These are phyloP conservation scores for Heliosperma pusillum DNA, from an alignment of 148 eudicot genomes.

Conservation along the genomic window DNA sequence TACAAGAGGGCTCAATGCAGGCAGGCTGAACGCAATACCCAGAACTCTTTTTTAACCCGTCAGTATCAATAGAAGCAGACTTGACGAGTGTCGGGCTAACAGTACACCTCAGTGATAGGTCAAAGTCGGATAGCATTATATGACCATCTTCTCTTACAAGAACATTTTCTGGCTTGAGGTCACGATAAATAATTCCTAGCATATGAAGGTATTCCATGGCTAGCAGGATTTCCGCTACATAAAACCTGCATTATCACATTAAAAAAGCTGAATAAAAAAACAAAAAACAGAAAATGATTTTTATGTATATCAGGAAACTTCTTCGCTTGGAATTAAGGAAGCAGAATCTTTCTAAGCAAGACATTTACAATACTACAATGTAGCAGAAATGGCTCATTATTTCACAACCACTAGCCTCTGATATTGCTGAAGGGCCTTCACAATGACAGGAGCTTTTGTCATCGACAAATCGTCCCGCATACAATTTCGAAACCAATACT, in stretches of 20 bases:
- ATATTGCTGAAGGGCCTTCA: too few relatives aligned
- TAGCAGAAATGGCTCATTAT: too few relatives aligned
- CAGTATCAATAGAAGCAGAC: slow-evolving; percentile 44
- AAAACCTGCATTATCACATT: slow-evolving; percentile 53
- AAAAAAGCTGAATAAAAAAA: not conserved
- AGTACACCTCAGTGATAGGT: slow-evolving; percentile 84
- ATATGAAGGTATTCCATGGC: slow-evolving; percentile 96
- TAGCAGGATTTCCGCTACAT: slow-evolving; percentile 86
- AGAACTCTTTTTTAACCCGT: slow-evolving; percentile 42
- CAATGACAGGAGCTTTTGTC: too few relatives aligned
- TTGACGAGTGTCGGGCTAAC: slow-evolving; percentile 83
- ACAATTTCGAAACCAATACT: too few relatives aligned
- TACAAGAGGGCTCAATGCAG: slow-evolving; percentile 85
- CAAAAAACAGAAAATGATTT: too few relatives aligned
- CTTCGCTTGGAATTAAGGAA: too few relatives aligned
- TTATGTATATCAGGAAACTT: too few relatives aligned
- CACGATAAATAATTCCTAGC: slow-evolving; percentile 95
- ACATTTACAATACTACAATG: too few relatives aligned
- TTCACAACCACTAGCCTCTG: too few relatives aligned
- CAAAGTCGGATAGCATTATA: slow-evolving; percentile 93
- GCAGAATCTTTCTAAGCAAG: too few relatives aligned
- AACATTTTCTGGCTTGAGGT: slow-evolving; percentile 91
- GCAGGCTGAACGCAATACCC: slow-evolving; percentile 71
- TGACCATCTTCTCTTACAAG: slow-evolving; percentile 95
- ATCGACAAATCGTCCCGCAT: too few relatives aligned